Percentiles rank a stretch among this genome's conserved stretches.
These are phyloP conservation scores for Acer saccharum DNA, from an alignment of 345 rosid species.

Conservation along the genomic window DNA sequence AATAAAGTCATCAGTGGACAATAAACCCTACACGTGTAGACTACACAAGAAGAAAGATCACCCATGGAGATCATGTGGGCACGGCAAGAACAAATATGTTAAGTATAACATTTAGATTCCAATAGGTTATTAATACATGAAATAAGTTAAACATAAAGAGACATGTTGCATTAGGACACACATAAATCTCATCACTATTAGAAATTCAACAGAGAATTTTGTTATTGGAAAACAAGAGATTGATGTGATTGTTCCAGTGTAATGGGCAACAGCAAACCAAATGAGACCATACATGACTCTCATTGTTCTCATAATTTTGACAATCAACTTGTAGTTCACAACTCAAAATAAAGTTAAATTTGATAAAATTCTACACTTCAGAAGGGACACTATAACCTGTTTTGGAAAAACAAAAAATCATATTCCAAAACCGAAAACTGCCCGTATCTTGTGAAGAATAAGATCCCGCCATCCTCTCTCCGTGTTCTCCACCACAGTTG, in stretches of 20 bases:
- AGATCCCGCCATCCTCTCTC: no score
- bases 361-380: slow-evolving; percentile 17
- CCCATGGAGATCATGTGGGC: background rate
- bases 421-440: no score
- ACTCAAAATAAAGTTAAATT: background rate
- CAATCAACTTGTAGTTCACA: background rate
- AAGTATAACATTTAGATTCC: background rate
- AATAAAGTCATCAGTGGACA: background rate
- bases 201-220: background rate
- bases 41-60: no score
- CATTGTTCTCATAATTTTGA: background rate
- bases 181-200: background rate
- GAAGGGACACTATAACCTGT: background rate
- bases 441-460: no score
- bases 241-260: background rate
- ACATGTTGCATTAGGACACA: background rate
- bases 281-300: slow-evolving; percentile 10
- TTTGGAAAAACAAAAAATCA: slow-evolving; percentile 27
- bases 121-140: background rate
- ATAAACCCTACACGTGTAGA: background rate
- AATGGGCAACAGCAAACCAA: slow-evolving; percentile 1
- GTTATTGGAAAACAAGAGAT: background rate
- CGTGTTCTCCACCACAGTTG: slow-evolving; percentile 27
- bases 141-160: background rate
- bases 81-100: background rate